A percentile compares a stretch with the other conserved stretches of the same genome.
Conservation (phyloP, 1,139 yeast species). For the Kurtzmaniella natalensis region DNA sequence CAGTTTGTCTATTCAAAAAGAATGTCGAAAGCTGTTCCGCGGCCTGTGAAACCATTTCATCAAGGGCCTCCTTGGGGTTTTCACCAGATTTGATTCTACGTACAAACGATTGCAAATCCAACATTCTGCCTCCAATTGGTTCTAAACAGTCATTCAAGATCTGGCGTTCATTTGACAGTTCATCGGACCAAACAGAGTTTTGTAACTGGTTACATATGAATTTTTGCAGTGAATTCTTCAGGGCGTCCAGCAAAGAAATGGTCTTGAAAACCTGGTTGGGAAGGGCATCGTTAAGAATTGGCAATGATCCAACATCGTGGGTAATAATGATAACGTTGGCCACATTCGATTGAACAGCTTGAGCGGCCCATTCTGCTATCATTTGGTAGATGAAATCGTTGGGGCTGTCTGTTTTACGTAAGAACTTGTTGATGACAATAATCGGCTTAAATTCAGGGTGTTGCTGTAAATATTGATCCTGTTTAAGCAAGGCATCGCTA, state of each 20-base stretch:
- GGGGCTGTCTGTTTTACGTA: constrained; percentile 48
- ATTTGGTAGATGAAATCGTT: constrained; percentile 71
- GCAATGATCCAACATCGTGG: constrained; percentile 76
- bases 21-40: constrained; percentile 86
- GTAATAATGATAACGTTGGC: constrained; percentile 91
- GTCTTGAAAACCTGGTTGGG: constrained; percentile 87
- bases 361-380: constrained; percentile 86
- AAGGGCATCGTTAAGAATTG: constrained; percentile 60
- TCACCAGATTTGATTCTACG: constrained; percentile 89
- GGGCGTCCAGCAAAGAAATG: constrained; percentile 76
- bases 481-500: constrained; percentile 42
- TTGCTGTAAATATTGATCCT: constrained; percentile 78
- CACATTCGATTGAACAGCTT: constrained; percentile 65
- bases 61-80: constrained; percentile 66
- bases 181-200: constrained; percentile 9
- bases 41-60: constrained; percentile 78
- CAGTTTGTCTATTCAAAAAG: constrained; percentile 47
- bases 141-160: constrained; percentile 33
- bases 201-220: constrained; percentile 62
- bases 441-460: constrained; percentile 89
- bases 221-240: constrained; percentile 60
- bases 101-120: constrained; percentile 85
- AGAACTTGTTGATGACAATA: constrained; percentile 72
- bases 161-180: constrained; percentile 15
- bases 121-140: constrained; percentile 92